Evolutionary conservation across 2,329 filamentous ascomycete species (phyloP).

Genomic region (Colletotrichum viniferum): DNA sequence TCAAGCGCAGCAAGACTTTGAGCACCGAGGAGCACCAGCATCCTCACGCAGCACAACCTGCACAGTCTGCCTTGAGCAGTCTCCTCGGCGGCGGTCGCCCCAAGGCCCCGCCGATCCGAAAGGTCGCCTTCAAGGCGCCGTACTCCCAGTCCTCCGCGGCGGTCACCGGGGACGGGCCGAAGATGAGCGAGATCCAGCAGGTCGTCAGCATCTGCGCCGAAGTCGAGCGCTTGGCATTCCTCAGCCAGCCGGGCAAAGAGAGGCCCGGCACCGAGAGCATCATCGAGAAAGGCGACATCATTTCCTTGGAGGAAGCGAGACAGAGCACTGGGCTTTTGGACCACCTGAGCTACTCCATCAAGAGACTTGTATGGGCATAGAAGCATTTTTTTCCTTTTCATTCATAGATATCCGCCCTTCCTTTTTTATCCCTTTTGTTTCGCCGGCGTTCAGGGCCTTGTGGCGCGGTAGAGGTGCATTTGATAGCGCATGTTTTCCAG

Average conservation of each 20-base stretch:
- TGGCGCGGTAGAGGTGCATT: constrained; percentile 75
- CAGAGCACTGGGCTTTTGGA: constrained; percentile 86
- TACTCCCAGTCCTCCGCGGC: constrained; percentile 58
- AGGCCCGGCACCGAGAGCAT: constrained; percentile 46
- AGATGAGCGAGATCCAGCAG: constrained; percentile 59
- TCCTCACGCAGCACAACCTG: background rate
- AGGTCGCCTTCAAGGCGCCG: constrained; percentile 60
- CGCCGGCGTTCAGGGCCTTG: background rate
- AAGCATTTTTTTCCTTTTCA: background rate
- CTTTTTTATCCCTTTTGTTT: background rate
- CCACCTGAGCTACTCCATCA: constrained; percentile 85
- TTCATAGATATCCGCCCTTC: background rate
- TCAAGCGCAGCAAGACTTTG: constrained; percentile 12
- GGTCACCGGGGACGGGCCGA: constrained; percentile 52
- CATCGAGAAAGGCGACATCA: constrained; percentile 71
- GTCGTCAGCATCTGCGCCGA: constrained; percentile 73
- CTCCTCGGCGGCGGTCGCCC: constrained; percentile 44
- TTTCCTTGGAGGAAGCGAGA: constrained; percentile 83
- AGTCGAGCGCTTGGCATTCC: constrained; percentile 71
- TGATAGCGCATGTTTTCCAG: constrained; percentile 97
- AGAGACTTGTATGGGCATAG: constrained; percentile 87
- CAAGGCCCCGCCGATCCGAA: constrained; percentile 38
- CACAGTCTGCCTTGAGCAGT: constrained; percentile 39
- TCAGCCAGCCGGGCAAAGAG: constrained; percentile 44
- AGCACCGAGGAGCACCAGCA: background rate